Conservation (phyloP, 78 protist species). For the Emiliania huxleyi region DNA sequence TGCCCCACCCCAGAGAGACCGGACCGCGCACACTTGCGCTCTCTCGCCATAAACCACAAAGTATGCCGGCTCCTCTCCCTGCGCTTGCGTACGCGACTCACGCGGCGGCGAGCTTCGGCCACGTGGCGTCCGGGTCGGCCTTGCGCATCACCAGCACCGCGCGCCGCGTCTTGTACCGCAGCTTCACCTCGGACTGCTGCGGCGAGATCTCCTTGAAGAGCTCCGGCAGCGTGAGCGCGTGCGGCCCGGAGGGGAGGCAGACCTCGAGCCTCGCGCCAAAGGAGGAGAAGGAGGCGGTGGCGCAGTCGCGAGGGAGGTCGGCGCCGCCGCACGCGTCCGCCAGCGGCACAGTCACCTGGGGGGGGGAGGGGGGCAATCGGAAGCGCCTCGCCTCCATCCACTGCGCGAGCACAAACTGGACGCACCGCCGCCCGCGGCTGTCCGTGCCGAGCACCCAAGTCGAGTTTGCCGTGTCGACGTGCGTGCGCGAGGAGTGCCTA, state of each 20-base stretch:
- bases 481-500: not conserved
- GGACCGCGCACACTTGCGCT: too few relatives aligned
- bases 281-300: not conserved
- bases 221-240: not conserved
- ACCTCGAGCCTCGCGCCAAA: not conserved
- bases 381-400: too few relatives aligned
- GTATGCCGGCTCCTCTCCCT: too few relatives aligned
- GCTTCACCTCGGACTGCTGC: not conserved
- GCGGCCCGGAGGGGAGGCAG: not conserved
- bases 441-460: not conserved
- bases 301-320: not conserved
- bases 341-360: not conserved
- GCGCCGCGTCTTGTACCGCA: not conserved
- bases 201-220: not conserved
- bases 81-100: too few relatives aligned
- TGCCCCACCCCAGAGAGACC: too few relatives aligned
- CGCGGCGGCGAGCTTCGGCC: not conserved
- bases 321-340: not conserved
- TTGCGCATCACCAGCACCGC: not conserved
- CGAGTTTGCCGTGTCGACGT: slow-evolving; percentile 2
- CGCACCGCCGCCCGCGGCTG: not conserved
- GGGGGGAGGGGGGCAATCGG: not conserved
- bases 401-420: not conserved
- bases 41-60: too few relatives aligned
- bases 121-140: not conserved